phyloP scores from a whole-genome alignment of 2,329 filamentous ascomycete species.

The Thielaviopsis euricoi region DNA sequence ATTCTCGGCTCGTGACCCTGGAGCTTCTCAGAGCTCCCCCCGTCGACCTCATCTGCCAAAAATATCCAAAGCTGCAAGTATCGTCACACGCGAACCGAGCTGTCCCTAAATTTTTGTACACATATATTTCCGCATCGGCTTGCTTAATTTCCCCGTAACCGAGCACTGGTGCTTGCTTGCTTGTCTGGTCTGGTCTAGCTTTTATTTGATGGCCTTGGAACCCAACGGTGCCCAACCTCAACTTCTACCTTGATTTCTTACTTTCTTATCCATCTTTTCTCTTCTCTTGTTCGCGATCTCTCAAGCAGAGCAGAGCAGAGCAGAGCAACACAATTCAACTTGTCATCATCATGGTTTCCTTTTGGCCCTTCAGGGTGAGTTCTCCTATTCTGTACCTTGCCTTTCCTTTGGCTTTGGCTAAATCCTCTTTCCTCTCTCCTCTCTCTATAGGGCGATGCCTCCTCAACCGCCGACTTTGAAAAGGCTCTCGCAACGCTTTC shows the following conservation, averaged over 20 bases:
- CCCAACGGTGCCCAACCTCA: background rate
- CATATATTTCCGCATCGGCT: background rate
- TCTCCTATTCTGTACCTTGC: no score
- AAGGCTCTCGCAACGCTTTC: constrained; percentile 73
- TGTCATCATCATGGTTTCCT: constrained; percentile 48
- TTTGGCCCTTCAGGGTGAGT: constrained; percentile 71
- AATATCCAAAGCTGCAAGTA: background rate
- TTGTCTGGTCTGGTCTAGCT: no score
- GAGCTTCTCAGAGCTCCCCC: no score
- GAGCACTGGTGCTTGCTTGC: no score
- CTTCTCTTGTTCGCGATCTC: background rate
- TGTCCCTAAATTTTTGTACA: background rate
- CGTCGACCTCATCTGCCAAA: background rate
- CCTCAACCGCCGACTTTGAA: constrained; percentile 82
- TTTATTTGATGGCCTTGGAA: background rate
- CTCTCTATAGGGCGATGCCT: constrained; percentile 47
- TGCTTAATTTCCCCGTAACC: background rate
- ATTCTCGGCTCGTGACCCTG: no score
- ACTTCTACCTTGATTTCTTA: background rate
- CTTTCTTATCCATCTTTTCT: background rate
- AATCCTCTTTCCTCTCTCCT: background rate
- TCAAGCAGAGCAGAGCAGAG: no score
- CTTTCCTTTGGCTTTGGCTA: no score
- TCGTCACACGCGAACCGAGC: background rate
- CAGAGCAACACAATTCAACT: no score